Evolutionary conservation across 108 stramenopile species (phyloP).

Genomic region (Pinguiococcus pyrenoidosus): DNA sequence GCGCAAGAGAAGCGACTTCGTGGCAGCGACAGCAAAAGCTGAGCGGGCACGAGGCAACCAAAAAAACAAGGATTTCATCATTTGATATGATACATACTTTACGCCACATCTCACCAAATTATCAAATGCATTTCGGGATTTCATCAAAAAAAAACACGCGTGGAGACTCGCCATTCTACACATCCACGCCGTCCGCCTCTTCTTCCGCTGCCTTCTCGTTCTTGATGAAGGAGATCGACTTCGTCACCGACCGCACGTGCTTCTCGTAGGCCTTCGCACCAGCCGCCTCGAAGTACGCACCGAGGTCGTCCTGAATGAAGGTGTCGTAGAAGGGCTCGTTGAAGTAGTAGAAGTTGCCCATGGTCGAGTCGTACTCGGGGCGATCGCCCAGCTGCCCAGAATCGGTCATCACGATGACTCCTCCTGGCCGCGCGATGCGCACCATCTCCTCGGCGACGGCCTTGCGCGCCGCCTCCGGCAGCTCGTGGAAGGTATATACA

Average conservation of each 20-base stretch:
- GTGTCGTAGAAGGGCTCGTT: slow-evolving; percentile 38
- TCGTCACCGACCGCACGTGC: slow-evolving; percentile 13
- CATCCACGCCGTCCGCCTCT: too few relatives aligned
- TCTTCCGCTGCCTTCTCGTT: too few relatives aligned
- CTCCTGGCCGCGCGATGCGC: slow-evolving; percentile 27
- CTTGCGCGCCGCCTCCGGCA: slow-evolving; percentile 18
- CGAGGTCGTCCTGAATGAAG: slow-evolving; percentile 5
- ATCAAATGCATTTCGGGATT: too few relatives aligned
- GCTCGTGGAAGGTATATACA: slow-evolving; percentile 43
- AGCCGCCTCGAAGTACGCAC: slow-evolving; percentile 13
- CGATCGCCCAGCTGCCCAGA: slow-evolving; percentile 41
- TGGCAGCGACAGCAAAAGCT: too few relatives aligned
- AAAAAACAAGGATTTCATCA: too few relatives aligned
- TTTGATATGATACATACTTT: too few relatives aligned
- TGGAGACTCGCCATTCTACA: too few relatives aligned
- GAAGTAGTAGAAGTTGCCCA: slow-evolving; percentile 24
- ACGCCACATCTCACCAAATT: too few relatives aligned
- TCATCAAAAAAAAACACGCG: too few relatives aligned
- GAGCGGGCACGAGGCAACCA: too few relatives aligned
- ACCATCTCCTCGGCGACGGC: slow-evolving; percentile 31
- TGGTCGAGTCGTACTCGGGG: slow-evolving; percentile 10
- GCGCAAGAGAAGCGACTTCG: too few relatives aligned
- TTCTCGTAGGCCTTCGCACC: slow-evolving; percentile 20
- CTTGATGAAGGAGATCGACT: slow-evolving; percentile 27
- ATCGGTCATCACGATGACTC: slow-evolving; percentile 32